Evolutionary conservation across 2,329 filamentous ascomycete species (phyloP).

Genomic region (Cladosporium sp.): DNA sequence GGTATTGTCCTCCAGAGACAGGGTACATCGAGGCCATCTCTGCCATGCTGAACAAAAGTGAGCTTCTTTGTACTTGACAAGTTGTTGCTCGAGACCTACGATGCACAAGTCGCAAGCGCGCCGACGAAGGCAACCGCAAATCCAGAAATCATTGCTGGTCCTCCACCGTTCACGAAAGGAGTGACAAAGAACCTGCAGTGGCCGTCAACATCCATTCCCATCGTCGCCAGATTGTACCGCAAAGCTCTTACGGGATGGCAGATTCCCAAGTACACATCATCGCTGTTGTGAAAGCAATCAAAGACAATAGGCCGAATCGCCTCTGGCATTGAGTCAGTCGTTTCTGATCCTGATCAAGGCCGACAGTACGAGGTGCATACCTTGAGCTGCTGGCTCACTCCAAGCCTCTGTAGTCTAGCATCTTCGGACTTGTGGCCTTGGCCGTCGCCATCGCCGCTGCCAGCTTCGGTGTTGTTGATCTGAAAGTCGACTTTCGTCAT

Average conservation of each 20-base stretch:
- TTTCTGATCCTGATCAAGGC: background rate
- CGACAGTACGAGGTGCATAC: background rate
- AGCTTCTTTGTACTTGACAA: background rate
- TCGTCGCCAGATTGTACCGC: background rate
- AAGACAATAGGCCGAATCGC: background rate
- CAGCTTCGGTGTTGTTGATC: background rate
- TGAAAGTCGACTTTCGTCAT: background rate
- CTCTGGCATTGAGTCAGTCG: background rate
- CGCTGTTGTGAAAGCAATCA: background rate
- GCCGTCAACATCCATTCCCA: background rate
- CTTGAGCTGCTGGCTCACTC: background rate
- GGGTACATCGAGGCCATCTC: slow-evolving; percentile 44
- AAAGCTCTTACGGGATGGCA: background rate
- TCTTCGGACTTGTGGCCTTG: background rate
- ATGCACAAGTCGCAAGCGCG: background rate
- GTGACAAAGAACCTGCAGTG: background rate
- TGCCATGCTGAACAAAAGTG: background rate
- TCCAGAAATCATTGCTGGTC: background rate
- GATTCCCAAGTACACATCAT: background rate
- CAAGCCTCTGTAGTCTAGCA: background rate
- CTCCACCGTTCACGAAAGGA: background rate
- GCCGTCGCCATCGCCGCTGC: background rate
- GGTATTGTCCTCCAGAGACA: slow-evolving; percentile 42
- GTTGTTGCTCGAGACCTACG: background rate
- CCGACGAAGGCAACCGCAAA: background rate